These are phyloP conservation scores for Zea mays DNA, from an alignment of 176 grass and related monocot species.

Conservation along the genomic window DNA sequence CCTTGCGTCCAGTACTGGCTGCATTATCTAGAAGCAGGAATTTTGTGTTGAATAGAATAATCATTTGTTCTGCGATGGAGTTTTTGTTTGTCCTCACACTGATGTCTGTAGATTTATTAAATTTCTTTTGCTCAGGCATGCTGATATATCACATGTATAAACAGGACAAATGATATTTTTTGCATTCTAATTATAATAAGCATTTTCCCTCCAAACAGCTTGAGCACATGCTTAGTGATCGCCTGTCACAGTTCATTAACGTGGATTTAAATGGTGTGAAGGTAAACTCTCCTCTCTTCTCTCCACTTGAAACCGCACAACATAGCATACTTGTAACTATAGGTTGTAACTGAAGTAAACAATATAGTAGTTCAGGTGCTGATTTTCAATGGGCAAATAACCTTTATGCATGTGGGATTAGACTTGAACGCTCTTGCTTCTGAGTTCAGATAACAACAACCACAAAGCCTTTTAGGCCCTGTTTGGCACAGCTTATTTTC, in stretches of 20 bases:
- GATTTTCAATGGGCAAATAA: neutral
- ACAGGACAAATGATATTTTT: slow-evolving; percentile 13
- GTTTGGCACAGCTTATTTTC: too few species aligned
- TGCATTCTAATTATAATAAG: slow-evolving; percentile 22
- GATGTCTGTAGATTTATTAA: neutral
- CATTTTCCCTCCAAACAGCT: slow-evolving; percentile 60
- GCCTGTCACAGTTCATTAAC: slow-evolving; percentile 68
- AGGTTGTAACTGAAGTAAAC: neutral
- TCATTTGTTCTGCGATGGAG: neutral
- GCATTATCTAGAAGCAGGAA: slow-evolving; percentile 27
- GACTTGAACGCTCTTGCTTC: neutral
- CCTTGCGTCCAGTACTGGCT: neutral
- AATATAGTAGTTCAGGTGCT: neutral
- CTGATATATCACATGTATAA: slow-evolving; percentile 23
- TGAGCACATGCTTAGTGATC: slow-evolving; percentile 94
- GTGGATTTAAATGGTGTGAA: slow-evolving; percentile 79
- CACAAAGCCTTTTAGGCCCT: too few species aligned
- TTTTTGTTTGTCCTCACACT: neutral
- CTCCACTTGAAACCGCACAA: neutral
- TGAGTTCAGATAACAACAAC: too few species aligned
- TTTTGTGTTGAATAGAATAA: slow-evolving; percentile 16
- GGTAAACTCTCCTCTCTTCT: slow-evolving; percentile 37
- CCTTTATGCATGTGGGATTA: slow-evolving; percentile 2
- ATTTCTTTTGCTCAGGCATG: slow-evolving; percentile 13
- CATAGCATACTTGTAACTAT: neutral